Evolutionary conservation across 441 rosid species (phyloP).

Genomic region (California macrophylla): DNA sequence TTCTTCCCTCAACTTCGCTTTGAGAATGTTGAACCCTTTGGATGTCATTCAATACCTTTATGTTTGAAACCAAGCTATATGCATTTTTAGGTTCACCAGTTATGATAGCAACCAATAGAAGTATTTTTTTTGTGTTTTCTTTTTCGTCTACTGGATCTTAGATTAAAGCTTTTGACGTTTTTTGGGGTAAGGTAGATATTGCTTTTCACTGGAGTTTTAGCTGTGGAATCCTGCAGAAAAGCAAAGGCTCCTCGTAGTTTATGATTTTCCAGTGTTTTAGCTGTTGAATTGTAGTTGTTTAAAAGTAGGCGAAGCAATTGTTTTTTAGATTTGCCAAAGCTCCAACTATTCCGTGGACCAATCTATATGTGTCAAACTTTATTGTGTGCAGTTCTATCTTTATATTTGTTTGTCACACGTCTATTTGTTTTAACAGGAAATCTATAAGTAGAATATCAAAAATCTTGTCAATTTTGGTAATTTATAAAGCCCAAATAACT

Average conservation of each 20-base stretch:
- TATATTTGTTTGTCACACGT: not conserved
- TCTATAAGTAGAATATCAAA: not conserved
- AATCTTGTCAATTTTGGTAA: constrained; percentile 1
- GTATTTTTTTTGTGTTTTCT: no score
- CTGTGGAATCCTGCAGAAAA: not conserved
- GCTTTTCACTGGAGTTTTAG: not conserved
- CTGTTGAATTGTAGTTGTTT: not conserved
- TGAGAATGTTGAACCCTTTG: not conserved
- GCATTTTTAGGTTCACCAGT: not conserved
- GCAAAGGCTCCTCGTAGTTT: not conserved
- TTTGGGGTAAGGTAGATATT: not conserved
- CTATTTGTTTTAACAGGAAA: not conserved
- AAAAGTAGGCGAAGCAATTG: not conserved
- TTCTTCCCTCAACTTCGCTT: not conserved
- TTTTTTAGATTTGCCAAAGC: not conserved
- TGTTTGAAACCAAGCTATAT: no score
- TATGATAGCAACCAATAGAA: not conserved
- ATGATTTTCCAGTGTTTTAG: not conserved
- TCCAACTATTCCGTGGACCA: not conserved
- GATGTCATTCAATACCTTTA: not conserved
- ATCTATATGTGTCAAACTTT: not conserved
- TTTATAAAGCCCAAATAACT: not conserved
- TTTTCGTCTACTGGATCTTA: not conserved
- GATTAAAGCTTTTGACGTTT: not conserved
- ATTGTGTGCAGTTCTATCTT: not conserved